Evolutionary conservation across 257 asterid species (phyloP).

Genomic region (Ehretia macrophylla): DNA sequence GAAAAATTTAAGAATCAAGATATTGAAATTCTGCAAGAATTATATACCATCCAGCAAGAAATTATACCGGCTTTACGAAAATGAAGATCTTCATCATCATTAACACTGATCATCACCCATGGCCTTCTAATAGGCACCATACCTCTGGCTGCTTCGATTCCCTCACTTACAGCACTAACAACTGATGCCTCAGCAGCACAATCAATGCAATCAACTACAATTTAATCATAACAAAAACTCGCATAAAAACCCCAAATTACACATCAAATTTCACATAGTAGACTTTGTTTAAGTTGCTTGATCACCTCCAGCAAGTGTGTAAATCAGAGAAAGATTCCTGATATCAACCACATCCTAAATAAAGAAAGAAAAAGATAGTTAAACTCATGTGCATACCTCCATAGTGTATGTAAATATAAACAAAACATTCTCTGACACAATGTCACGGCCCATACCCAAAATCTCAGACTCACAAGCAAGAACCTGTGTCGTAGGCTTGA

Average conservation of each 20-base stretch:
- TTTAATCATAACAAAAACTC: background rate
- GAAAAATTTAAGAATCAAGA: background rate
- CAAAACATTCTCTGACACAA: no score
- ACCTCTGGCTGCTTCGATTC: constrained; percentile 70
- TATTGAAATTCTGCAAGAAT: no score
- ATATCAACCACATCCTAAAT: constrained; percentile 70
- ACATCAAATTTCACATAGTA: background rate
- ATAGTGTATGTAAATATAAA: no score
- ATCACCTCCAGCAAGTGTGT: constrained; percentile 91
- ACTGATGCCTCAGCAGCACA: constrained; percentile 94
- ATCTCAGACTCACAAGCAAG: no score
- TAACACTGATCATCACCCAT: constrained; percentile 95
- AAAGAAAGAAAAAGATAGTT: constrained; percentile 7
- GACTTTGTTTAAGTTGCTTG: no score
- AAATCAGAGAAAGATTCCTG: constrained; percentile 90
- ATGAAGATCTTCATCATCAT: constrained; percentile 80
- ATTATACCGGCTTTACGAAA: constrained; percentile 87
- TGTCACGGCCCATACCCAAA: no score
- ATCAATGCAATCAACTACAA: constrained; percentile 91
- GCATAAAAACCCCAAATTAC: background rate
- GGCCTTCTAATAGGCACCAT: constrained; percentile 73
- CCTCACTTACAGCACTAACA: constrained; percentile 78
- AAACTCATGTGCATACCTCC: no score
- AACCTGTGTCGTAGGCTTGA: no score
- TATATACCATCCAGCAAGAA: background rate